Base-by-base conservation (phyloP, 352 stramenopile genomes). In the Pythium angustatum region DNA sequence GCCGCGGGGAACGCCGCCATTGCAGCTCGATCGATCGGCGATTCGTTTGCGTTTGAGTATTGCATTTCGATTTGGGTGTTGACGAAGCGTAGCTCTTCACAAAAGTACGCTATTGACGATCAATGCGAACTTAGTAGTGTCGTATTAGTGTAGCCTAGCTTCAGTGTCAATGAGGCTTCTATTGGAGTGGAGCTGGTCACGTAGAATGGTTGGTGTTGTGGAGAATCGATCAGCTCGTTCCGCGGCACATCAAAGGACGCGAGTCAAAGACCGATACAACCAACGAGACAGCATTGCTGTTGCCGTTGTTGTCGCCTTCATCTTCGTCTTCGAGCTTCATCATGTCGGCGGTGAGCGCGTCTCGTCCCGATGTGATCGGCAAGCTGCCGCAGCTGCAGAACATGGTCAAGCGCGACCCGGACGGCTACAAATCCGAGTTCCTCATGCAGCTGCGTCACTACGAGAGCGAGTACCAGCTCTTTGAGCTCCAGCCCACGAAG, bases 311-410 rank as follows among this genome's bases (percentile, higher is more conserved):
- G n/a, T n/a, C n/a, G n/a, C n/a, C n/a, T n/a, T n/a, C n/a, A n/a
- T n/a, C n/a, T n/a, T n/a, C n/a, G n/a, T n/a, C n/a, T n/a, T n/a
- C n/a, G n/a, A n/a, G 57, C 22, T n/a, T 38, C 30, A 66, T 27
- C 30, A 92, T 88, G 81, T 67, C 73, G 58, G 72, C 75, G n/a
- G 73, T 92, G 54, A 90, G 89, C 56, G 86, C 81, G 55, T 92
- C 83, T 27, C 79, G 87, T 31, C 82, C 85, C 62, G 85, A 96
- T 78, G 83, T 95, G 81, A 89, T 94, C 69, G 84, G 81, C 72
- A 95, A 96, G 81, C 79, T 98, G 47, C 91, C 96, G 58, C 94
- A 98, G 81, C 85, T 99, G 49, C 97, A 99, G 85, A 99, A 99
- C 83, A 92, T 99, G 69, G 96, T 99, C 36, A 99, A 99, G 83